A percentile compares a stretch with the other conserved stretches of the same genome.
Evolutionary conservation across 2,329 filamentous ascomycete genomes (phyloP).

Genomic region (Acarospora socialis): DNA sequence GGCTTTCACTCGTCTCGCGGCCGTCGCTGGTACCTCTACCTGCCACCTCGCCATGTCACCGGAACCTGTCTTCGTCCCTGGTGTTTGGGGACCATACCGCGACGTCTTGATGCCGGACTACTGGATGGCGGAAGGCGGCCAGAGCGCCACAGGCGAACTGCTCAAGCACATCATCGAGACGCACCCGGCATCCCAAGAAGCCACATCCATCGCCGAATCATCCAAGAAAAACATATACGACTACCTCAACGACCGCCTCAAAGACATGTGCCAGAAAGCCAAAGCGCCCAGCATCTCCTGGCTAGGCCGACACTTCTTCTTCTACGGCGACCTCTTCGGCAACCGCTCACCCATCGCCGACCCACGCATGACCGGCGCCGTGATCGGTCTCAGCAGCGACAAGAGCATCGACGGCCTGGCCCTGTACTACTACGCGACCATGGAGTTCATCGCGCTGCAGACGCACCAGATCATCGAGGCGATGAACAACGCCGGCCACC

Average conservation of each 20-base stretch:
- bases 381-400: conserved; percentile 77
- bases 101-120: conserved; percentile 83
- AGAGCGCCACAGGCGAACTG: conserved; percentile 89
- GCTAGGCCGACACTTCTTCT: conserved; percentile 87
- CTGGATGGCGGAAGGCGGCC: conserved; percentile 96
- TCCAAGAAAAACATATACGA: conserved; percentile 87
- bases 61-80: conserved; percentile 81
- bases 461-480: conserved; percentile 87
- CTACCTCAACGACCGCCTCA: conserved; percentile 78
- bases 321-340: conserved; percentile 95
- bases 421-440: conserved; percentile 83
- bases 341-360: conserved; percentile 92
- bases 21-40: conserved; percentile 91
- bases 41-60: conserved; percentile 95
- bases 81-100: conserved; percentile 93
- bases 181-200: conserved; percentile 77
- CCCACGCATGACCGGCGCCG: conserved; percentile 77
- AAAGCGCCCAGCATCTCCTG: conserved; percentile 68
- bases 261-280: conserved; percentile 54
- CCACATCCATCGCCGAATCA: conserved; percentile 62
- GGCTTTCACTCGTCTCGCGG: conserved; percentile 82
- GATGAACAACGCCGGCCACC: conserved; percentile 84
- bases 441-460: conserved; percentile 97
- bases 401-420: conserved; percentile 77
- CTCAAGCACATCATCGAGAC: conserved; percentile 91